These are phyloP conservation scores for Cercospora sp. DNA, from an alignment of 2,329 filamentous ascomycete species.

Conservation along the genomic window DNA sequence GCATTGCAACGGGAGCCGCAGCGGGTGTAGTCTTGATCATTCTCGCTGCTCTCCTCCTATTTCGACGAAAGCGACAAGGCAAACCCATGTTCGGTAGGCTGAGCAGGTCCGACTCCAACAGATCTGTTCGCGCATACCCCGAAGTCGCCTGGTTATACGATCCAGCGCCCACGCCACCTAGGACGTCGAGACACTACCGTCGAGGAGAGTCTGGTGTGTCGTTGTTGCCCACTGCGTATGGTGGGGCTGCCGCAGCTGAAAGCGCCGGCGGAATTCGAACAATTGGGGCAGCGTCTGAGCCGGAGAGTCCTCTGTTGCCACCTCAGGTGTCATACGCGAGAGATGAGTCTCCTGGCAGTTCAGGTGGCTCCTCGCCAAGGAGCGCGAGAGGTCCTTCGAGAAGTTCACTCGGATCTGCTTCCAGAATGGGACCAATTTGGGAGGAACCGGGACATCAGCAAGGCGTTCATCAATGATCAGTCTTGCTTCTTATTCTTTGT, in stretches of 20 bases:
- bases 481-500: constrained; percentile 5
- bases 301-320: constrained; percentile 22
- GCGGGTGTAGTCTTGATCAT: constrained; percentile 26
- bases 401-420: constrained; percentile 15
- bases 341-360: constrained; percentile 13
- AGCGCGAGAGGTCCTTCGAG: constrained; percentile 14
- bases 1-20: constrained; percentile 26
- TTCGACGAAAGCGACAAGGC: constrained; percentile 22
- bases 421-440: constrained; percentile 17
- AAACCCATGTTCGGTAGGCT: constrained; percentile 19
- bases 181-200: constrained; percentile 1
- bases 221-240: constrained; percentile 3
- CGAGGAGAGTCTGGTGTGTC: constrained; percentile 4
- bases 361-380: constrained; percentile 4
- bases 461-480: constrained; percentile 1
- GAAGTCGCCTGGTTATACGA: constrained; percentile 33
- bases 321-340: constrained; percentile 17
- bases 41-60: constrained; percentile 21
- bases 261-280: background rate
- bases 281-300: constrained; percentile 5
- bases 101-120: constrained; percentile 8
- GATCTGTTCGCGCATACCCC: constrained; percentile 23
- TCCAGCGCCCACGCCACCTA: constrained; percentile 25
- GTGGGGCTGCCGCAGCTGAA: constrained; percentile 1
- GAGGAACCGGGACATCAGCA: constrained; percentile 8